Evolutionary conservation across 2,329 filamentous ascomycete genomes (phyloP).

Genomic region (Hymenoscyphus scutula): DNA sequence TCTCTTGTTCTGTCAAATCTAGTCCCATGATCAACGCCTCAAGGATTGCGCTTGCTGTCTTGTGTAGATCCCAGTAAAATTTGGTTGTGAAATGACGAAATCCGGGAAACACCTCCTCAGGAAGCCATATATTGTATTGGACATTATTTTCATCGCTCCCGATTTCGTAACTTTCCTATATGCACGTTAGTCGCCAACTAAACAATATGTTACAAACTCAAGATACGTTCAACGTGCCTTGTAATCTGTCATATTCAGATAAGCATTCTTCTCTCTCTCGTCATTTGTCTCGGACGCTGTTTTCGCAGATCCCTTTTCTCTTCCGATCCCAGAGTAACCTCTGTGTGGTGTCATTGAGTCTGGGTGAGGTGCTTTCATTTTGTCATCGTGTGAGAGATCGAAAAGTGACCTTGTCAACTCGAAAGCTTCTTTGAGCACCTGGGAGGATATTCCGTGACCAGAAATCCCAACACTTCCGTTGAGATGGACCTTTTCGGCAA

Average conservation of each 20-base stretch:
- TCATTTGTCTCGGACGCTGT: slow-evolving; percentile 5
- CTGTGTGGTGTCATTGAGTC: not conserved
- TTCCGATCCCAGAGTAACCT: slow-evolving; percentile 4
- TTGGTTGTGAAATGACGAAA: slow-evolving; percentile 7
- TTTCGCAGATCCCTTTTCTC: slow-evolving; percentile 7
- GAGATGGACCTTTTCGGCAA: not conserved
- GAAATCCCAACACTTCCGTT: not conserved
- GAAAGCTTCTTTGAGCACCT: not conserved
- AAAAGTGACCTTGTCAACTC: not conserved
- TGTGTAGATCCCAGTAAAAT: slow-evolving; percentile 4
- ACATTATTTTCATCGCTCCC: slow-evolving; percentile 5
- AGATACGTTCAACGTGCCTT: not conserved
- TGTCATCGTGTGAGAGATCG: slow-evolving; percentile 2
- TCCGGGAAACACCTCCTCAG: slow-evolving; percentile 1
- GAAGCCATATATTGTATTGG: slow-evolving; percentile 9
- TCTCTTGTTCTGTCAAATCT: slow-evolving; percentile 5
- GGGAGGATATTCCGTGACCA: slow-evolving; percentile 4
- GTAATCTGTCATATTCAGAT: not conserved
- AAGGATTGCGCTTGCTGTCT: slow-evolving; percentile 3
- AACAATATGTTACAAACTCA: too few relatives aligned
- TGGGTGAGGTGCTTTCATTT: slow-evolving; percentile 8
- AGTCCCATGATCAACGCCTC: slow-evolving; percentile 9
- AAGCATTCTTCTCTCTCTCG: not conserved
- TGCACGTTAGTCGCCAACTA: not conserved
- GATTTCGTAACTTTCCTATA: slow-evolving; percentile 10